Percentiles rank a stretch among this genome's conserved stretches.
Evolutionary conservation across 2,329 filamentous ascomycete species (phyloP).

Genomic region (Pseudocercospora fijiensis): DNA sequence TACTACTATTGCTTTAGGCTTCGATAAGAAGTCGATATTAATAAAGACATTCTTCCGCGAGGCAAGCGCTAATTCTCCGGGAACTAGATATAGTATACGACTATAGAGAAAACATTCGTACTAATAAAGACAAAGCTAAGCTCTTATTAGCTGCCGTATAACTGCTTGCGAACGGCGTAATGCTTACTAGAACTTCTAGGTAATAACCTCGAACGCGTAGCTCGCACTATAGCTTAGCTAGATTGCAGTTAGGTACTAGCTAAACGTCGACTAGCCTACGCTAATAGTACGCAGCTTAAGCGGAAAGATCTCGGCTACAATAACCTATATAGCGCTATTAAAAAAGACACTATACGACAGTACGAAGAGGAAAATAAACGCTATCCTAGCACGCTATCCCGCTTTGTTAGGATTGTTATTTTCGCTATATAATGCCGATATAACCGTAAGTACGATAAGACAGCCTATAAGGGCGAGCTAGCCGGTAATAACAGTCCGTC

Average conservation of each 20-base stretch:
- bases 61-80: too few species aligned
- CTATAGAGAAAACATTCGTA: conserved; percentile 34
- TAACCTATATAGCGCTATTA: conserved; percentile 41
- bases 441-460: conserved; percentile 30
- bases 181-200: conserved; percentile 43
- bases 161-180: neutral
- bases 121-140: conserved; percentile 39
- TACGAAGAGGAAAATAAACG: conserved; percentile 44
- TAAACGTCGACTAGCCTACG: conserved; percentile 53
- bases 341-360: conserved; percentile 42
- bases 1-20: too few species aligned
- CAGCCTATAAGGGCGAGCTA: conserved; percentile 30
- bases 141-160: neutral
- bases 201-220: conserved; percentile 36
- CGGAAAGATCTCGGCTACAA: conserved; percentile 40
- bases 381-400: conserved; percentile 39
- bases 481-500: conserved; percentile 36
- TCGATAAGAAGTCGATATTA: too few species aligned
- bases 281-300: conserved; percentile 35
- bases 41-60: too few species aligned
- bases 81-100: conserved; percentile 39
- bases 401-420: conserved; percentile 23
- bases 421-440: conserved; percentile 33
- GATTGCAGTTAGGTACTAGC: conserved; percentile 96
- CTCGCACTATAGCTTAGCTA: conserved; percentile 60